Evolutionary conservation across 164 flowering plant genomes (phyloP).

Genomic region (Annona cherimola): DNA sequence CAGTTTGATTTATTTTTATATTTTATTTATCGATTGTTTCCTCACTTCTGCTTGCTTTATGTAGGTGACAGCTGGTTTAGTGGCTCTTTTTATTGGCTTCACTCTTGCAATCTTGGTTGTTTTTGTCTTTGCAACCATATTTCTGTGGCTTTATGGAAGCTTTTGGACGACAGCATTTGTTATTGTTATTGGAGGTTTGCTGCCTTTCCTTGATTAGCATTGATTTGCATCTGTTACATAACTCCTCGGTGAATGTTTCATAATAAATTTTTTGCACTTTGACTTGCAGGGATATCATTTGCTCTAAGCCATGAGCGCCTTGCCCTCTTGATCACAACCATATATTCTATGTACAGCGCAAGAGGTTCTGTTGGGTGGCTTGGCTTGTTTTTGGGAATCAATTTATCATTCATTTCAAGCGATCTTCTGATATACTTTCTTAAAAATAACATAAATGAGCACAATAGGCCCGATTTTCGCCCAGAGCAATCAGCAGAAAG

Average conservation of each 20-base stretch:
- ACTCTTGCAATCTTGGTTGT: constrained; percentile 43
- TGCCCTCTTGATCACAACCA: constrained; percentile 55
- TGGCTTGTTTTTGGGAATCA: constrained; percentile 66
- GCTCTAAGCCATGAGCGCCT: constrained; percentile 52
- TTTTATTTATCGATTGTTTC: neutral
- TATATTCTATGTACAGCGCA: constrained; percentile 72
- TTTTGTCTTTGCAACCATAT: constrained; percentile 40
- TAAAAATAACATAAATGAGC: constrained; percentile 52
- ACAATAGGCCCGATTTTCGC: constrained; percentile 23
- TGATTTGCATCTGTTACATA: neutral
- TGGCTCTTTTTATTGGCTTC: constrained; percentile 57
- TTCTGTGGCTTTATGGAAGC: constrained; percentile 92
- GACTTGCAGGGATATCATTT: constrained; percentile 70
- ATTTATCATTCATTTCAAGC: constrained; percentile 83
- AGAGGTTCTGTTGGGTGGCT: constrained; percentile 82
- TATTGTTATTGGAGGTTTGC: constrained; percentile 58
- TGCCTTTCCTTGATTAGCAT: constrained; percentile 1
- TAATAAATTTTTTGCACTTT: constrained; percentile 1
- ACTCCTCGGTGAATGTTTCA: neutral
- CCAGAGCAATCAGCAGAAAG: constrained; percentile 43
- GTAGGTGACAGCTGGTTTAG: constrained; percentile 56
- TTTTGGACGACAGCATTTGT: constrained; percentile 75
- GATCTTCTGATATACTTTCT: constrained; percentile 71
- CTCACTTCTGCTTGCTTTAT: neutral
- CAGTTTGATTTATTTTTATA: neutral